phyloP scores from a whole-genome alignment of 345 rosid species.

The Eucalyptus paniculata region DNA sequence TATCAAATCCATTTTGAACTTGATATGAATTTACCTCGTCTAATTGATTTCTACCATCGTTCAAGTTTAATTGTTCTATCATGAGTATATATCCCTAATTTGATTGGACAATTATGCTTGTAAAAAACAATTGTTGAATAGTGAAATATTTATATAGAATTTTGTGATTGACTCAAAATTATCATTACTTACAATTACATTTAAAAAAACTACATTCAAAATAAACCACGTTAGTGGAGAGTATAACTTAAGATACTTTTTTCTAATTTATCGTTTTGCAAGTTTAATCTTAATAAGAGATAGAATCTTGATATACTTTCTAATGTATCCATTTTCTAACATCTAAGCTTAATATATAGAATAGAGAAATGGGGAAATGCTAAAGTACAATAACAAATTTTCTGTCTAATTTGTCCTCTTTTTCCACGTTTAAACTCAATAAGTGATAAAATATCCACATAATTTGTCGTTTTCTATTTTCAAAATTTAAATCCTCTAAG shows the following conservation, averaged over 20 bases:
- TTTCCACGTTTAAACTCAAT: background rate
- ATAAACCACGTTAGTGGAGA: background rate
- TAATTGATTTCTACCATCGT: no score
- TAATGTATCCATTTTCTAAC: background rate
- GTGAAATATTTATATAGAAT: no score
- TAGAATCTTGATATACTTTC: background rate
- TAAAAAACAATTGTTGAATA: no score
- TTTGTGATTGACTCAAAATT: background rate
- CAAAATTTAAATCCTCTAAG: no score
- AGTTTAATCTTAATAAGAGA: background rate
- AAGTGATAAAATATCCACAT: background rate
- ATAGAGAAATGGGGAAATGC: background rate
- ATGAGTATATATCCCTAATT: no score
- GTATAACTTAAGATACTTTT: background rate
- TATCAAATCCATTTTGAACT: no score
- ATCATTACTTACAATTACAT: accelerated
- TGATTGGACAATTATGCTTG: background rate
- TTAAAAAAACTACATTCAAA: background rate
- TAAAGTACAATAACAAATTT: background rate
- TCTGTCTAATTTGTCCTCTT: background rate
- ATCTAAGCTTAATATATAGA: background rate
- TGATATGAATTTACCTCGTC: accelerated
- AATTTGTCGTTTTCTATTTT: background rate
- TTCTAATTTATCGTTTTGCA: background rate
- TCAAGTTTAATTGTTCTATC: no score